These are phyloP conservation scores for Candida glaebosa DNA, from an alignment of 805 yeast genomes.

Conservation along the genomic window DNA sequence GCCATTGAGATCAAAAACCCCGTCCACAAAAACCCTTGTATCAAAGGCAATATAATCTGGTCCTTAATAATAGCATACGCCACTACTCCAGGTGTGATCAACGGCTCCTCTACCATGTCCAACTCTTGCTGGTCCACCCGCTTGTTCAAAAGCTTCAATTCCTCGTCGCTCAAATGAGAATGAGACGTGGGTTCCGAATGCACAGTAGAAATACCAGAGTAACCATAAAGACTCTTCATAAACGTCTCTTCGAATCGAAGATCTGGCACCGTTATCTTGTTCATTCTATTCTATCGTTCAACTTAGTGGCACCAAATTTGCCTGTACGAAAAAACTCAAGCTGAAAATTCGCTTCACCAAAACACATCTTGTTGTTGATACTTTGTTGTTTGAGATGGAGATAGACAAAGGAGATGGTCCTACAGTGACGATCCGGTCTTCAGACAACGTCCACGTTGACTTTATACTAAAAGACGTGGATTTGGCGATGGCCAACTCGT, in stretches of 20 bases:
- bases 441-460: slow-evolving; percentile 84
- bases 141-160: slow-evolving; percentile 15
- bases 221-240: slow-evolving; percentile 26
- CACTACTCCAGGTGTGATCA: slow-evolving; percentile 43
- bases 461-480: slow-evolving; percentile 86
- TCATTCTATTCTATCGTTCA: background rate
- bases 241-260: slow-evolving; percentile 66
- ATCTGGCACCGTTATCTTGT: slow-evolving; percentile 47
- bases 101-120: slow-evolving; percentile 14
- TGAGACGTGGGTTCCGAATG: slow-evolving; percentile 4
- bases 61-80: slow-evolving; percentile 49
- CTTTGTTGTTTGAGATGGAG: slow-evolving; percentile 18
- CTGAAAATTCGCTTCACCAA: background rate
- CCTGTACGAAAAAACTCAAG: background rate
- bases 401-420: slow-evolving; percentile 49
- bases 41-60: slow-evolving; percentile 49
- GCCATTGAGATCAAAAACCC: slow-evolving; percentile 33
- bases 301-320: background rate
- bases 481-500: slow-evolving; percentile 84
- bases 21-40: slow-evolving; percentile 50
- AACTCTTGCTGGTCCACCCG: slow-evolving; percentile 12
- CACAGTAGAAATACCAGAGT: slow-evolving; percentile 21
- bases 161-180: slow-evolving; percentile 14
- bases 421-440: slow-evolving; percentile 81
- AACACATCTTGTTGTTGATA: background rate